These are phyloP conservation scores for Alternaria ethzedia DNA, from an alignment of 2,329 filamentous ascomycete species.

Conservation along the genomic window DNA sequence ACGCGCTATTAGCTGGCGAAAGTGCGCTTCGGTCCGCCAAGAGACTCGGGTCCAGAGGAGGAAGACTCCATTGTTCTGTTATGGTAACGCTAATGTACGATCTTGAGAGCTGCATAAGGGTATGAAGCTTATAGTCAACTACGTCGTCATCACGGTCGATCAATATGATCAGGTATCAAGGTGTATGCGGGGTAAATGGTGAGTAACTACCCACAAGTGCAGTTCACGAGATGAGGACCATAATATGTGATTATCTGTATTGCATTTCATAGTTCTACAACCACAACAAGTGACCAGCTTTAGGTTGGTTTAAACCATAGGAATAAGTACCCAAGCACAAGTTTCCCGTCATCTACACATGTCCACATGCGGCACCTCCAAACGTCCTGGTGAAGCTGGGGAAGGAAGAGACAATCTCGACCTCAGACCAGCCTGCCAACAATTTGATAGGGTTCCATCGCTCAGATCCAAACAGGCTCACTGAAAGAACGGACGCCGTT, in stretches of 20 bases:
- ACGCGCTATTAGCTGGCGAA: not conserved
- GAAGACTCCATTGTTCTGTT: not conserved
- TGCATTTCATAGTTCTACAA: slow-evolving; percentile 29
- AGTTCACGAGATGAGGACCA: not conserved
- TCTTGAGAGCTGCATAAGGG: not conserved
- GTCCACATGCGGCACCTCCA: slow-evolving; percentile 18
- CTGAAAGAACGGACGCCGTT: slow-evolving; percentile 21
- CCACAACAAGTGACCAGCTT: slow-evolving; percentile 17
- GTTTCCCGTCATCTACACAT: slow-evolving; percentile 29
- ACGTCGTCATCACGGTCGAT: not conserved
- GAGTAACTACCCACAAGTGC: not conserved
- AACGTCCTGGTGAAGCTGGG: not conserved
- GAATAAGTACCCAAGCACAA: slow-evolving; percentile 2
- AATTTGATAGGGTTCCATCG: slow-evolving; percentile 1
- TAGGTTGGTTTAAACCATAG: slow-evolving; percentile 5
- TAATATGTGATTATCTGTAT: slow-evolving; percentile 8
- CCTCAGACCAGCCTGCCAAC: not conserved
- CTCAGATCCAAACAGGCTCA: slow-evolving; percentile 13
- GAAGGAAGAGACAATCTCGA: not conserved
- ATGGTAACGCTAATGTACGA: not conserved
- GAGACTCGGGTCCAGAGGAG: not conserved
- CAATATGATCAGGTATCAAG: not conserved
- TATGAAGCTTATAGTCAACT: not conserved
- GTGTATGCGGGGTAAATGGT: not conserved
- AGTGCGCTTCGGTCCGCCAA: not conserved